These are phyloP conservation scores for Actinomucor elegans DNA, from an alignment of 371 early-diverging fungal species.

Conservation along the genomic window DNA sequence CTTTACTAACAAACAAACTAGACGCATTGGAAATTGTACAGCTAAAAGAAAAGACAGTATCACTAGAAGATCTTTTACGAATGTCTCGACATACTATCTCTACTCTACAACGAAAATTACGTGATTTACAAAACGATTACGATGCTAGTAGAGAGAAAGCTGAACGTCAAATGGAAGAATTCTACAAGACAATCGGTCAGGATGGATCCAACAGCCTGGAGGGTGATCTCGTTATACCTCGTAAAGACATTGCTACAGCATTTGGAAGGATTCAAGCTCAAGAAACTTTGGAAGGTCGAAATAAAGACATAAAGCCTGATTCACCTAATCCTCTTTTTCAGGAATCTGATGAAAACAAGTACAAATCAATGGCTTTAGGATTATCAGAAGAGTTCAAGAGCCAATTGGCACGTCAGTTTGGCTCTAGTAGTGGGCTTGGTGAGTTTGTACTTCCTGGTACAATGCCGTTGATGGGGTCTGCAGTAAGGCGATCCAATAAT, in stretches of 20 bases:
- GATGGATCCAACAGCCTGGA: slow-evolving; percentile 49
- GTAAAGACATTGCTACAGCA: slow-evolving; percentile 35
- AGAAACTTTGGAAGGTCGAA: slow-evolving; percentile 39
- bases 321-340: background rate
- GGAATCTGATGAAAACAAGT: slow-evolving; percentile 28
- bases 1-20: no score
- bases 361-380: slow-evolving; percentile 41
- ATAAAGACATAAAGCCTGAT: background rate
- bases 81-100: slow-evolving; percentile 82
- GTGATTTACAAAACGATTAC: slow-evolving; percentile 66
- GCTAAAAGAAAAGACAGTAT: slow-evolving; percentile 71
- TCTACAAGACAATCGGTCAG: slow-evolving; percentile 63
- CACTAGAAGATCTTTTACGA: slow-evolving; percentile 76
- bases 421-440: slow-evolving; percentile 39
- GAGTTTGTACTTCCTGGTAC: slow-evolving; percentile 45
- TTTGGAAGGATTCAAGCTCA: slow-evolving; percentile 44
- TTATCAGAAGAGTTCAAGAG: slow-evolving; percentile 48
- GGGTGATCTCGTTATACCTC: slow-evolving; percentile 31
- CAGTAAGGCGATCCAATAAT: slow-evolving; percentile 32
- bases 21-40: slow-evolving; percentile 36
- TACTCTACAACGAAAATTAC: slow-evolving; percentile 70
- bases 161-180: slow-evolving; percentile 72
- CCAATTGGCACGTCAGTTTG: slow-evolving; percentile 47
- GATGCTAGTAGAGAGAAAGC: slow-evolving; percentile 65
- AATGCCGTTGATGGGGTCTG: slow-evolving; percentile 48